Conservation (phyloP, 805 yeast species). For the Ogataea nakhonphanomensis region DNA sequence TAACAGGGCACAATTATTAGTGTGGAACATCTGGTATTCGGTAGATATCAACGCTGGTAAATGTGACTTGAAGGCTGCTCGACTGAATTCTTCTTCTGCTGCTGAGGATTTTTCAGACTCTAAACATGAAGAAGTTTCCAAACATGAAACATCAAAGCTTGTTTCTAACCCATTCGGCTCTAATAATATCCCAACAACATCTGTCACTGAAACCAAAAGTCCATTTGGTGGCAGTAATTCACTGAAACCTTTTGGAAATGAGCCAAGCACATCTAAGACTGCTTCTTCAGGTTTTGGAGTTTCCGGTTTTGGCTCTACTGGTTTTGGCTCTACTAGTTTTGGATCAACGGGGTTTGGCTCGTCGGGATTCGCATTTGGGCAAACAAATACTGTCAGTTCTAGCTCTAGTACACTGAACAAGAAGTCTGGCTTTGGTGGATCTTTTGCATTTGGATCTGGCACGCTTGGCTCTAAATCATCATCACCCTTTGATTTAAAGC, state of each 20-base stretch:
- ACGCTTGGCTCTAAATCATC: slow-evolving; percentile 2
- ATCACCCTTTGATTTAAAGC: background rate
- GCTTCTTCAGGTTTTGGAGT: slow-evolving; percentile 16
- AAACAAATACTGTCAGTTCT: background rate
- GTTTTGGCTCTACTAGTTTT: background rate
- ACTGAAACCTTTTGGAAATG: too few relatives aligned
- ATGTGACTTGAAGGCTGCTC: slow-evolving; percentile 19
- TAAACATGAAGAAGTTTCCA: background rate
- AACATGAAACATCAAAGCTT: slow-evolving; percentile 4
- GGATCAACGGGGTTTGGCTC: slow-evolving; percentile 4
- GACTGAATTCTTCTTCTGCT: background rate
- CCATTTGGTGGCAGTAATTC: too few relatives aligned
- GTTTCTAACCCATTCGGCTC: slow-evolving; percentile 7
- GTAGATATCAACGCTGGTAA: slow-evolving; percentile 42
- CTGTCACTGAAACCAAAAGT: too few relatives aligned
- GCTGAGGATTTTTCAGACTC: too few relatives aligned
- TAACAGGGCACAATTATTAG: slow-evolving; percentile 56
- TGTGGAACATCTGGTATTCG: slow-evolving; percentile 64
- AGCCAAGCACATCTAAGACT: slow-evolving; percentile 2
- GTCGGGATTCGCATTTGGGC: slow-evolving; percentile 3
- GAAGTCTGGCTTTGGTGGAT: background rate
- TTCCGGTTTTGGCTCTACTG: slow-evolving; percentile 3
- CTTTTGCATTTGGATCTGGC: background rate
- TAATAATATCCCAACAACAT: too few relatives aligned
- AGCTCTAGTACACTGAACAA: too few relatives aligned